Base-by-base conservation (phyloP, 176 grass and related monocot genomes). In the Leersia perrieri region DNA sequence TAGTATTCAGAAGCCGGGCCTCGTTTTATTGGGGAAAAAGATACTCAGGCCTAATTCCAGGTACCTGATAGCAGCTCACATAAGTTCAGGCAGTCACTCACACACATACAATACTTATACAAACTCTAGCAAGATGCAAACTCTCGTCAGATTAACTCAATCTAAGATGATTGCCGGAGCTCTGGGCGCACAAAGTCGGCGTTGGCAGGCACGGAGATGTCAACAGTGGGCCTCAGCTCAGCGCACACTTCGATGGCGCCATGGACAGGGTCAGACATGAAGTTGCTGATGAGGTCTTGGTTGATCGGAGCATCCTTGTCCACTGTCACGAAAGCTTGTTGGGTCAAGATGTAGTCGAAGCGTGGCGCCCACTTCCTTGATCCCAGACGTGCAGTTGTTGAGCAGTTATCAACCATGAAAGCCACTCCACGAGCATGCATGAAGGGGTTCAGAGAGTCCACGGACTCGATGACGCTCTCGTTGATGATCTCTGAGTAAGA, bases 211-310 rank as follows among this genome's bases (percentile, higher is more conserved):
- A 94, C 92, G 1, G 92, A 94, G 57, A 94, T 94, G 60, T 94
- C 92, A 3, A 94, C 92, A 2, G 92, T 94, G 0, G 92, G 92
- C 80, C 92, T 81, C 83, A 94, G 76, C 33, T 91, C 75, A 1
- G 92, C 92, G 28, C 92, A 94, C 0, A 82, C 84, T 41, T 89
- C 76, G 7, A 94, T 89, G 5, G 89, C 89, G 4, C 67, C 84
- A n/a, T 91, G 92, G 63, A 94, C 92, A 0, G 83, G 86, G 84
- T 94, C 87, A 2, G 83, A 91, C 29, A 88, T 73, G 83, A 94
- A 95, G 78, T 94, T 97, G 91, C 89, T 92, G 76, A 97, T 79
- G 70, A 97, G 91, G 58, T 97, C 94, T 77, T 94, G 89, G 78
- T 97, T 97, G 68, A 90, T 77, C 1, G 92, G 80, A 0, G 35